phyloP scores from a whole-genome alignment of 2,329 filamentous ascomycete genomes.

The Penicillium sp. region DNA sequence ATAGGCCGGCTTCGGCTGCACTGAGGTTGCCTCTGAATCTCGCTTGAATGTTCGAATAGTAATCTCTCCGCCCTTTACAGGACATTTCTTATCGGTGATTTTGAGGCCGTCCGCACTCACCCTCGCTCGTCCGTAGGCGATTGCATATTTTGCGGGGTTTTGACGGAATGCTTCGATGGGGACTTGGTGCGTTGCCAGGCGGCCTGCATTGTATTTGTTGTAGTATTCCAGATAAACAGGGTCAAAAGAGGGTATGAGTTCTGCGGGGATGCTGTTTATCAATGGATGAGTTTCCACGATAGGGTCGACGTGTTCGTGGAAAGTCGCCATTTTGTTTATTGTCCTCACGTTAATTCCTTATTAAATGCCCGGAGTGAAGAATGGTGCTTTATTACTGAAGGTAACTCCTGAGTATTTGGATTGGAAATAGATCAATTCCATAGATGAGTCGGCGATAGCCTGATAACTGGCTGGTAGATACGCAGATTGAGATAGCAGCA shows the following conservation, averaged over 20 bases:
- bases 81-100: constrained; percentile 39
- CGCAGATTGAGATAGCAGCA: too few species aligned
- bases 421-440: too few species aligned
- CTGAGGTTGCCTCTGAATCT: constrained; percentile 12
- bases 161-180: constrained; percentile 37
- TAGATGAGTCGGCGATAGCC: too few species aligned
- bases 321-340: too few species aligned
- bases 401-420: too few species aligned
- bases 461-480: too few species aligned
- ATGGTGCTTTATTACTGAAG: too few species aligned
- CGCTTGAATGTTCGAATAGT: constrained; percentile 40
- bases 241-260: constrained; percentile 37
- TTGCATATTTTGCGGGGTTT: constrained; percentile 35
- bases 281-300: constrained; percentile 27
- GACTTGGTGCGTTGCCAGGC: constrained; percentile 40
- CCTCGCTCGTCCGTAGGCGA: constrained; percentile 34
- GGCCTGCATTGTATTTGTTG: constrained; percentile 40
- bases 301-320: too few species aligned
- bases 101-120: constrained; percentile 32
- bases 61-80: constrained; percentile 38
- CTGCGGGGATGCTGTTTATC: constrained; percentile 38
- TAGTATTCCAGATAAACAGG: constrained; percentile 40
- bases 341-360: too few species aligned
- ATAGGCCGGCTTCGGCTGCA: constrained; percentile 31
- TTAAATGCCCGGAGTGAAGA: too few species aligned